Evolutionary conservation across 768 basidiomycete genomes (phyloP), one percentile per base, ranked within the genome.

Genomic region (Trametes meyenii): DNA sequence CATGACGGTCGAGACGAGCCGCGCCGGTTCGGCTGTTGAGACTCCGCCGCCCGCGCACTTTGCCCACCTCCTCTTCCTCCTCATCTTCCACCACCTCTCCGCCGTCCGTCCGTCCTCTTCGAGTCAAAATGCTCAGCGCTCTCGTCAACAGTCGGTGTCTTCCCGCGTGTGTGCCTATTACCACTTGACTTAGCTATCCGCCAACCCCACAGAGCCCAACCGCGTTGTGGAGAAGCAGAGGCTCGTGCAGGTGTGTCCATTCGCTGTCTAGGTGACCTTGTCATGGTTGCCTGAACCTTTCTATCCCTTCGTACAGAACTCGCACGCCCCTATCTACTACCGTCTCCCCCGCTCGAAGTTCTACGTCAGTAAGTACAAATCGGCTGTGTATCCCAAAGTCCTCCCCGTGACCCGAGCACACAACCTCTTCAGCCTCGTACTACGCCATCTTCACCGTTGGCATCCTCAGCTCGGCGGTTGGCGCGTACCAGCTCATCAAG

Each of bases 151-250:
- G 89, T 90, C 72, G 63, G 85, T 76, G 2, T 19, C 21, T 26
- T 17, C 2, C 48, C 13, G 52, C 7, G 3, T 19, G 13, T 16
- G 12, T 7, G 29, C 19, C 29, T 49, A 26, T 46, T 29, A 33
- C 16, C 19, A 23, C 35, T 50, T 66, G 42, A 62, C 54, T 24
- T 19, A 36, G 19, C 53, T 29, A n/a, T 66, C 61, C 59, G 69
- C 43, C 68, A 33, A 33, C 8, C 29, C 29, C 8, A 33, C 29
- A 85, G 85, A 81, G 72, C 87, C 85, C 66, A 89, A 92, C 78
- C 72, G 72, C 56, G 80, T 90, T 63, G 73, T 84, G 43, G 83
- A 87, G 76, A 86, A 76, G 71, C 90, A 92, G 75, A 84, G 76
- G 77, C 62, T 71, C 46, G 80, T 84, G 73, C 91, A 92, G 81